These are phyloP conservation scores for Saturnispora saitoi DNA, from an alignment of 805 yeast species.

Conservation along the genomic window DNA sequence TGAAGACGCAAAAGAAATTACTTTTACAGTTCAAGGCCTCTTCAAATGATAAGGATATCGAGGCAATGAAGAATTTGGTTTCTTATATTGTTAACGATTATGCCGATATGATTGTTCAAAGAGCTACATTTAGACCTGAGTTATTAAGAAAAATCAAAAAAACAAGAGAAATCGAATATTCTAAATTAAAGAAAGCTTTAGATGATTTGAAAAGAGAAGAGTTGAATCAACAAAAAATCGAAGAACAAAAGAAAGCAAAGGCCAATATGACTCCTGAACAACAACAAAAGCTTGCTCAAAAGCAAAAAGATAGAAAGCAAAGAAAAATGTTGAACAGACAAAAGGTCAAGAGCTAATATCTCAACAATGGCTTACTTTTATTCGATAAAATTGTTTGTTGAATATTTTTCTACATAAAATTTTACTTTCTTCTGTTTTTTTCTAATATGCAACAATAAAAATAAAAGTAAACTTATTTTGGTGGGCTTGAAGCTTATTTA, in stretches of 20 bases:
- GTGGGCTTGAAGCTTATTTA: no score
- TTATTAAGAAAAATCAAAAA: constrained; percentile 66
- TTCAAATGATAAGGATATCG: constrained; percentile 39
- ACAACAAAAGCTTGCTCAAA: constrained; percentile 69
- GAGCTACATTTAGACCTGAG: constrained; percentile 60
- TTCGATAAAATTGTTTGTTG: no score
- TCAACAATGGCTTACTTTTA: no score
- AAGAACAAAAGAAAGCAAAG: constrained; percentile 56
- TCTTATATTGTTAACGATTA: constrained; percentile 44
- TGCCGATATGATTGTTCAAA: constrained; percentile 25
- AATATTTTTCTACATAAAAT: neutral
- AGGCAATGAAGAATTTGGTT: constrained; percentile 47
- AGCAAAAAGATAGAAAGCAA: constrained; percentile 73
- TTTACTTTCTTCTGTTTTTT: neutral
- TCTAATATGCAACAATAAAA: neutral
- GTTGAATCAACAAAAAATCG: constrained; percentile 60
- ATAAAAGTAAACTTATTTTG: neutral
- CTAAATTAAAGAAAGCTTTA: constrained; percentile 59
- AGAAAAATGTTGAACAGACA: constrained; percentile 64
- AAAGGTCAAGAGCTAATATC: constrained; percentile 30
- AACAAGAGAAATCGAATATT: constrained; percentile 66
- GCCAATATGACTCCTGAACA: constrained; percentile 66
- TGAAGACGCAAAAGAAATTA: constrained; percentile 44
- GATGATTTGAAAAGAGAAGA: constrained; percentile 63
- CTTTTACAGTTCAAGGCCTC: constrained; percentile 49